Percentiles rank a stretch among this genome's conserved stretches.
Evolutionary conservation across 495 filamentous ascomycete species (phyloP).

Genomic region (Podospora comata): DNA sequence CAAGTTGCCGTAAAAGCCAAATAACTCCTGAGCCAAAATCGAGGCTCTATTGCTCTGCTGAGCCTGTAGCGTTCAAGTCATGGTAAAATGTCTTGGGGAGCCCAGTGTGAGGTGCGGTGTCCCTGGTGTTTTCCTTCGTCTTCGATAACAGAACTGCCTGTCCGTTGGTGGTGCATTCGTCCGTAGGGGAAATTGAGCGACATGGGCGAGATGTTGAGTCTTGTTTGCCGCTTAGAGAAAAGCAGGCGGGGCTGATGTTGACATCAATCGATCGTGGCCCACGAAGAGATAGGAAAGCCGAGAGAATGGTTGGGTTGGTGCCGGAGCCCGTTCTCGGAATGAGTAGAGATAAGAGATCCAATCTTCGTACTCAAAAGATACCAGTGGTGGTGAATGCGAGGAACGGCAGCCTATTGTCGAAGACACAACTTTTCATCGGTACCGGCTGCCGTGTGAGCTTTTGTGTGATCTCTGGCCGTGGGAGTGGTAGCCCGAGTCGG

Average conservation of each 20-base stretch:
- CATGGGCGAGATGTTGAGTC: neutral
- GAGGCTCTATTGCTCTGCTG: neutral
- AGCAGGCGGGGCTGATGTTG: constrained; percentile 42
- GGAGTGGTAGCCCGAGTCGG: constrained; percentile 54
- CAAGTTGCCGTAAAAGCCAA: constrained; percentile 6
- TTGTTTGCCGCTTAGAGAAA: constrained; percentile 18
- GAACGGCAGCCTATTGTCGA: constrained; percentile 48
- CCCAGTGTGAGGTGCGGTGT: neutral
- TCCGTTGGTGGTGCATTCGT: constrained; percentile 29
- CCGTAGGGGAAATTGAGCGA: constrained; percentile 8
- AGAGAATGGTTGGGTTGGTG: constrained; percentile 43
- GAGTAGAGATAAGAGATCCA: constrained; percentile 52
- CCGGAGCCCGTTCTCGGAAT: constrained; percentile 43
- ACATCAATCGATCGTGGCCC: constrained; percentile 47
- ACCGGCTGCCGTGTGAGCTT: constrained; percentile 37
- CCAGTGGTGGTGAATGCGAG: constrained; percentile 45
- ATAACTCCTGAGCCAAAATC: neutral
- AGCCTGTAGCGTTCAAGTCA: neutral
- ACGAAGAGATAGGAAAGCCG: constrained; percentile 48
- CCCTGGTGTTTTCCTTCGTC: constrained; percentile 21
- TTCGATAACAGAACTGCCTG: constrained; percentile 32
- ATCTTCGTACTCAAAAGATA: constrained; percentile 43
- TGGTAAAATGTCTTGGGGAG: neutral
- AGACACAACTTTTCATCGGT: constrained; percentile 54
- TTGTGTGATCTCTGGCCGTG: constrained; percentile 38